Percentiles rank a stretch among this genome's conserved stretches.
Evolutionary conservation across 148 eudicot genomes (phyloP).

Genomic region (Chenopodium album): DNA sequence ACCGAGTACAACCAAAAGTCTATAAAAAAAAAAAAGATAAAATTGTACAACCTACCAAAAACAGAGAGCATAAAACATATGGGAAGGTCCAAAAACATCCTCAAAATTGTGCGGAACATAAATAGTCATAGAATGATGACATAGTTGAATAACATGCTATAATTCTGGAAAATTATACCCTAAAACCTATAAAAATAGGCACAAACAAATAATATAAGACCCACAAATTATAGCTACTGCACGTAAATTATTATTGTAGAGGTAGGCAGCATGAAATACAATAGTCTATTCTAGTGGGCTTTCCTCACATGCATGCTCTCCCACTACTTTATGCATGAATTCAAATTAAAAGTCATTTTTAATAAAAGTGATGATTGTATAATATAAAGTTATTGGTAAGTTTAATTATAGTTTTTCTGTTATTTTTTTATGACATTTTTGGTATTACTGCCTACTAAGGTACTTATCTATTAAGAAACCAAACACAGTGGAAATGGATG

Average conservation of each 20-base stretch:
- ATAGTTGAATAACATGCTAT: constrained; percentile 1
- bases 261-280: neutral
- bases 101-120: neutral
- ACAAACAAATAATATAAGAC: neutral
- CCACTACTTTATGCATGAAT: neutral
- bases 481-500: neutral
- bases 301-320: neutral
- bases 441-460: constrained; percentile 11
- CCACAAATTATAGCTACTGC: neutral
- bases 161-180: neutral
- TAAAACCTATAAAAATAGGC: neutral
- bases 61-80: neutral
- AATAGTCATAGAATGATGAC: neutral
- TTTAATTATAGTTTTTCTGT: neutral
- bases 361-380: no score
- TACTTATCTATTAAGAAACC: constrained; percentile 25
- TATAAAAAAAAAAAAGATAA: no score
- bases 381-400: neutral
- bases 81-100: neutral
- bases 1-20: no score
- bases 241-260: neutral
- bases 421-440: neutral
- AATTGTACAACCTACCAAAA: neutral
- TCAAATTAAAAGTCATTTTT: neutral
- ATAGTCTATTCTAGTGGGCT: neutral